Base-by-base conservation (phyloP, 1,139 yeast genomes). In the Blastobotrys elegans region DNA sequence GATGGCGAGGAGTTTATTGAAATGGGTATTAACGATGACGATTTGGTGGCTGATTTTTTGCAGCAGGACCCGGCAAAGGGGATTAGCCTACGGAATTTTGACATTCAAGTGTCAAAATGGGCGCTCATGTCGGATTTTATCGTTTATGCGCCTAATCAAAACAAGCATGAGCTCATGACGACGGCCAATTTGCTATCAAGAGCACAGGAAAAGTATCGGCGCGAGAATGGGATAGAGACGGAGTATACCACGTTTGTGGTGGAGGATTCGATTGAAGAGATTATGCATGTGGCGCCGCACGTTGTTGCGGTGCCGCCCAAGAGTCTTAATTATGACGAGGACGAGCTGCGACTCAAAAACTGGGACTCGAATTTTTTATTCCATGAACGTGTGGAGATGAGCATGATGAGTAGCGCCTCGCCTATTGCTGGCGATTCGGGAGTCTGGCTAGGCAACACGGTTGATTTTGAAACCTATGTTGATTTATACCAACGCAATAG, bases 341-440 rank as follows among this genome's bases (percentile, higher is more conserved):
- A 61, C 43, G 65, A 60, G 38, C 50, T 61, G 31, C 49, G 58
- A 20, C 59, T 64, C 35, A 72, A 74, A 50, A 75, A 80, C 56
- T 85, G 95, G 94, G 89, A 84, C 57, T 72, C 79, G 30, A 86
- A 87, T 58, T 82, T 83, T 59, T 71, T 77, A 32, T 74, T 80
- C 49, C 80, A 84, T 57, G 97, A 90, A 62, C 80, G 85, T 51
- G 72, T 85, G 10, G 96, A 89, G 64, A 83, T 89, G 52, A 73
- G 88, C 2, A 78, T 79, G 60, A 85, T 90, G 92, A 83, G 96
- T 0, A 73, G 87, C 2, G 95, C 96, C 0, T 77, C 94, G 0
- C 73, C 71, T 16, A 68, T 85, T 2, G 57, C 53, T 7, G 29
- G 27, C 18, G 44, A 21, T 3, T 11, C 24, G n/a, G 43, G 43